A percentile compares a stretch with the other conserved stretches of the same genome.
phyloP scores from a whole-genome alignment of 352 stramenopile genomes.

The Globisporangium rhizosaccharum region DNA sequence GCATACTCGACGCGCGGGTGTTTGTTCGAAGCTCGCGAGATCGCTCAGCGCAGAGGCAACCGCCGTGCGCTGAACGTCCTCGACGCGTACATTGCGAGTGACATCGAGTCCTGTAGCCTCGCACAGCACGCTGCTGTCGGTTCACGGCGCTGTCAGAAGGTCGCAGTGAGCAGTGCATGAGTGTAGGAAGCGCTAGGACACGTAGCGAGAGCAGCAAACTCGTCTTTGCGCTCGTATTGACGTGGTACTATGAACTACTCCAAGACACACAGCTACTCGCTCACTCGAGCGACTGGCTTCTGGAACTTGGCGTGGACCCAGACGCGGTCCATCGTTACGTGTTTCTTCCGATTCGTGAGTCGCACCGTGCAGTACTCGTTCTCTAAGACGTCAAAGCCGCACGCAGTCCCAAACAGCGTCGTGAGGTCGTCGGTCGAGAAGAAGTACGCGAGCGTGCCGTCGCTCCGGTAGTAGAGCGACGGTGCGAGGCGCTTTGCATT shows the following conservation, averaged over 20 bases:
- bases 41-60: too few species aligned
- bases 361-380: conserved; percentile 77
- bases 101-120: too few species aligned
- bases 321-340: conserved; percentile 69
- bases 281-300: conserved; percentile 22
- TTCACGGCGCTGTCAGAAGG: too few species aligned
- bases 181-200: too few species aligned
- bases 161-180: too few species aligned
- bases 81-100: too few species aligned
- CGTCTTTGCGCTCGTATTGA: neutral
- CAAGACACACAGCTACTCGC: neutral
- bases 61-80: too few species aligned
- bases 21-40: too few species aligned
- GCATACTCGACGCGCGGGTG: too few species aligned
- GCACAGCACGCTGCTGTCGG: too few species aligned
- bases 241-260: neutral
- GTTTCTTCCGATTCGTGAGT: conserved; percentile 66
- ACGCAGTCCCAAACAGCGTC: conserved; percentile 34
- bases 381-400: conserved; percentile 43
- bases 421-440: conserved; percentile 61
- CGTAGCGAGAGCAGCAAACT: too few species aligned
- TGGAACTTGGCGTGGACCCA: conserved; percentile 74
- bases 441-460: conserved; percentile 74
- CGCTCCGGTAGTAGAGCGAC: conserved; percentile 68
- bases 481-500: conserved; percentile 57